Base-by-base conservation (phyloP, 2,329 filamentous ascomycete genomes). In the Aureobasidium sp. region DNA sequence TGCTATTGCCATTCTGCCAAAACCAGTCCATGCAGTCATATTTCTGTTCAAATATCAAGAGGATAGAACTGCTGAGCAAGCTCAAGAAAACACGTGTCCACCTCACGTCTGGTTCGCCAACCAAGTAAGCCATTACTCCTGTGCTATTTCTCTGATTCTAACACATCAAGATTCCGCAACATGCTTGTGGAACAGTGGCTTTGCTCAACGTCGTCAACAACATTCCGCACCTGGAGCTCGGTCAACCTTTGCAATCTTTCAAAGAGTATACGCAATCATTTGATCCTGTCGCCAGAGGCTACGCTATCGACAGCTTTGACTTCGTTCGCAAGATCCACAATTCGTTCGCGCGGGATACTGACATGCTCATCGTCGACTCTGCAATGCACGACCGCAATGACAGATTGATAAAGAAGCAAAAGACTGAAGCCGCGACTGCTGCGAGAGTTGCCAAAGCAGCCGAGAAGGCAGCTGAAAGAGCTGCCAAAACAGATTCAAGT, bases 151-250 rank as follows among this genome's bases (percentile, higher is more conserved):
- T 34, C 31, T 34, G 64, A 17, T 3, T 20, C 62, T 63, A 48
- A 63, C 62, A 14, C 27, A 22, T 52, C 39, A 45, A 93, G 87
- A 91, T 89, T 0, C 87, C 86, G 0, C 82, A 84, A 61, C 96
- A 96, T 73, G 88, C 91, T 29, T 99, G 94, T 75, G 94, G 91
- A 22, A 94, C 90, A n/a, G 85, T 97, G 49, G 91, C 94, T 3
- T 80, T 97, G 67, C 82, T 97, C 68, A 97, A 97, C 69, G 96
- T 97, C 64, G 78, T 96, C 70, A 95, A 96, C 84, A 97, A 97
- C 71, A 81, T 86, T 27, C 77, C 84, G 0, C 79, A 78, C 0
- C 74, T 91, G 3, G 76, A 85, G 12, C 81, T 97, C 6, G 91
- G 91, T 4, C 76, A 84, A n/a, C 80, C 87, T 63, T 81, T 97